Evolutionary conservation across 768 basidiomycete genomes (phyloP).

Genomic region (Mycena albidolilacea): DNA sequence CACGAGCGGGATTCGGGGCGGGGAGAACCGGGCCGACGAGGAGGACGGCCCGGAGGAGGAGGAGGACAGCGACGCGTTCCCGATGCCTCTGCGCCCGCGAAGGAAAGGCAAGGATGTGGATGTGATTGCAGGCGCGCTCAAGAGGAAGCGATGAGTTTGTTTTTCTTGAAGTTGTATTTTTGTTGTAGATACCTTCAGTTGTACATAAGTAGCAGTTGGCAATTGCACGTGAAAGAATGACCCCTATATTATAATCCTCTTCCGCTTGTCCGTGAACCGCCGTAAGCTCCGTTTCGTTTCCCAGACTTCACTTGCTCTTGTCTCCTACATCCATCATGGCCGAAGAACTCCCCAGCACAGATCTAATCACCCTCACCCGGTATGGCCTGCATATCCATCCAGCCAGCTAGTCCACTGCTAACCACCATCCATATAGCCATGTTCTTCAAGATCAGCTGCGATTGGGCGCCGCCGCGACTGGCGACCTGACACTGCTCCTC

Average conservation of each 20-base stretch:
- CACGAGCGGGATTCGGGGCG: slow-evolving; percentile 60
- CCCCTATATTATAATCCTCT: background rate
- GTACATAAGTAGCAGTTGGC: no score
- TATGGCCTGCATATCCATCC: slow-evolving; percentile 45
- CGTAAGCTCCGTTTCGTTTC: slow-evolving; percentile 5
- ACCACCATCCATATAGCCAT: slow-evolving; percentile 67
- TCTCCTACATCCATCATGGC: slow-evolving; percentile 49
- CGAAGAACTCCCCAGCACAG: slow-evolving; percentile 84
- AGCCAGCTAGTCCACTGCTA: slow-evolving; percentile 4
- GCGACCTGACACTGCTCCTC: slow-evolving; percentile 94
- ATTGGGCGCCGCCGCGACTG: slow-evolving; percentile 86
- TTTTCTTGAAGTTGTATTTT: background rate
- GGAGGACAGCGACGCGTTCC: slow-evolving; percentile 83
- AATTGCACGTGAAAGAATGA: slow-evolving; percentile 48
- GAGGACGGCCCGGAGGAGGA: slow-evolving; percentile 63
- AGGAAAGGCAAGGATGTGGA: slow-evolving; percentile 73
- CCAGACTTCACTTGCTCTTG: slow-evolving; percentile 12
- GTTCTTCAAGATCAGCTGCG: slow-evolving; percentile 90
- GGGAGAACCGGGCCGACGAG: slow-evolving; percentile 64
- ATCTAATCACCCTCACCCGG: slow-evolving; percentile 95
- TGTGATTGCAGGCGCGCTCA: slow-evolving; percentile 62
- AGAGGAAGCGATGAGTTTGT: slow-evolving; percentile 73
- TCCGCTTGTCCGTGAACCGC: background rate
- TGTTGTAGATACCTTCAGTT: background rate
- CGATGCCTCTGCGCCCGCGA: slow-evolving; percentile 74